Percentiles rank a stretch among this genome's conserved stretches.
Conservation (phyloP, 1,139 yeast genomes). For the Eremothecium cymbalariae region DNA sequence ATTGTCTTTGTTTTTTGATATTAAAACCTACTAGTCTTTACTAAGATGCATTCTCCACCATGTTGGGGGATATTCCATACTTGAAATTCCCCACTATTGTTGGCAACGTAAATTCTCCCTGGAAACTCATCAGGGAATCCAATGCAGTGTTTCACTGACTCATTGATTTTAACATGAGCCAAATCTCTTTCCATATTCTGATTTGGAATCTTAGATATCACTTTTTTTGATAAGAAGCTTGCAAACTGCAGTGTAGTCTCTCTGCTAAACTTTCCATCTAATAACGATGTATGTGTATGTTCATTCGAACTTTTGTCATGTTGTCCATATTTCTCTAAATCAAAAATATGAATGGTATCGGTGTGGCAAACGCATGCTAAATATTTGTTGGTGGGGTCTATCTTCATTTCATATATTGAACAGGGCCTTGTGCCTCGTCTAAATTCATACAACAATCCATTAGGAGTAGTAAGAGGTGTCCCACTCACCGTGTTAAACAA, state of each 20-base stretch:
- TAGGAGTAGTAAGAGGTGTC: slow-evolving; percentile 6
- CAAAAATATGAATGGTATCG: slow-evolving; percentile 62
- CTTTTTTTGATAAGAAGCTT: slow-evolving; percentile 20
- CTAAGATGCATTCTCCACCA: slow-evolving; percentile 26
- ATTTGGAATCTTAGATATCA: slow-evolving; percentile 25
- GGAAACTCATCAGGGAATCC: slow-evolving; percentile 31
- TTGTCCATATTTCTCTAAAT: slow-evolving; percentile 28
- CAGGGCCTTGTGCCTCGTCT: slow-evolving; percentile 65
- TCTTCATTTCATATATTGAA: slow-evolving; percentile 45
- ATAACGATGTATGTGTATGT: slow-evolving; percentile 3
- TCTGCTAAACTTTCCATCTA: slow-evolving; percentile 9
- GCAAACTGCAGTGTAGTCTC: slow-evolving; percentile 20
- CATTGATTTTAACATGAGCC: slow-evolving; percentile 25
- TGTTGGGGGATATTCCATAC: slow-evolving; percentile 25
- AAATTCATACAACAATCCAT: slow-evolving; percentile 42
- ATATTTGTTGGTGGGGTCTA: slow-evolving; percentile 43
- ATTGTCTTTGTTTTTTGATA: too few relatives aligned
- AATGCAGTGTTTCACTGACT: slow-evolving; percentile 17
- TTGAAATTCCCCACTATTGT: slow-evolving; percentile 25
- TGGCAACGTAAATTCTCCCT: slow-evolving; percentile 24
- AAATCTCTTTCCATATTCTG: slow-evolving; percentile 27
- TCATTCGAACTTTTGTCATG: slow-evolving; percentile 3
- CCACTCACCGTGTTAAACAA: slow-evolving; percentile 37
- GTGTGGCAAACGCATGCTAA: slow-evolving; percentile 63
- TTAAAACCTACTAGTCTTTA: slow-evolving; percentile 22